A percentile compares a stretch with the other conserved stretches of the same genome.
These are phyloP conservation scores for Calonectria leucothoes DNA, from an alignment of 2,329 filamentous ascomycete genomes.

Conservation along the genomic window DNA sequence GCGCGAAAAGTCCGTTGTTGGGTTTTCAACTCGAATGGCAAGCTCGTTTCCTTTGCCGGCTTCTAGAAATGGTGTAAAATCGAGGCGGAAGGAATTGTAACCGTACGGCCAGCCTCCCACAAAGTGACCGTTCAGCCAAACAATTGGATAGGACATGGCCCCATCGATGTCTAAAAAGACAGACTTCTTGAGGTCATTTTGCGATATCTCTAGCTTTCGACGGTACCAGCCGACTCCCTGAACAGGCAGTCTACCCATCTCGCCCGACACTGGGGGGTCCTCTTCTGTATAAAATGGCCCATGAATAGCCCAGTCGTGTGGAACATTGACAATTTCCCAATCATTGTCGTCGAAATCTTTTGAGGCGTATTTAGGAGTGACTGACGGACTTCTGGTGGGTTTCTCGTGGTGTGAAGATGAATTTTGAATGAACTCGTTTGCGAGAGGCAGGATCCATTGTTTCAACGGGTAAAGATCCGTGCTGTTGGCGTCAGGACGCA, in stretches of 20 bases:
- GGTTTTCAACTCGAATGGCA: background rate
- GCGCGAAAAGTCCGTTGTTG: background rate
- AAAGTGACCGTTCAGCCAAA: background rate
- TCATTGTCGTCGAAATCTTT: background rate
- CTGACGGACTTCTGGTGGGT: background rate
- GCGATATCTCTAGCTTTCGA: background rate
- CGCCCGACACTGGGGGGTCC: background rate
- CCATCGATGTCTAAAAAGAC: background rate
- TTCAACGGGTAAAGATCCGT: background rate
- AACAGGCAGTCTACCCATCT: background rate
- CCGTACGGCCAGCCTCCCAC: background rate
- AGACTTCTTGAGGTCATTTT: background rate
- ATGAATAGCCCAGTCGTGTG: background rate
- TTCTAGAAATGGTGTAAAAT: background rate
- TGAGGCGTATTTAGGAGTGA: background rate
- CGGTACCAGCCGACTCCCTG: slow-evolving; percentile 1
- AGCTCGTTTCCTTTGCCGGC: background rate
- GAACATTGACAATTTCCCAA: background rate
- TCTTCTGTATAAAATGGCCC: background rate
- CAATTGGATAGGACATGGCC: background rate
- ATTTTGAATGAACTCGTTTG: background rate
- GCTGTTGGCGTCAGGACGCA: background rate
- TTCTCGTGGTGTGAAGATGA: background rate
- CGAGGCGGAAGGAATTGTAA: background rate
- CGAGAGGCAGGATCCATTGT: background rate